Base-by-base conservation (phyloP, 495 filamentous ascomycete species). In the Penicillium samsonianum region DNA sequence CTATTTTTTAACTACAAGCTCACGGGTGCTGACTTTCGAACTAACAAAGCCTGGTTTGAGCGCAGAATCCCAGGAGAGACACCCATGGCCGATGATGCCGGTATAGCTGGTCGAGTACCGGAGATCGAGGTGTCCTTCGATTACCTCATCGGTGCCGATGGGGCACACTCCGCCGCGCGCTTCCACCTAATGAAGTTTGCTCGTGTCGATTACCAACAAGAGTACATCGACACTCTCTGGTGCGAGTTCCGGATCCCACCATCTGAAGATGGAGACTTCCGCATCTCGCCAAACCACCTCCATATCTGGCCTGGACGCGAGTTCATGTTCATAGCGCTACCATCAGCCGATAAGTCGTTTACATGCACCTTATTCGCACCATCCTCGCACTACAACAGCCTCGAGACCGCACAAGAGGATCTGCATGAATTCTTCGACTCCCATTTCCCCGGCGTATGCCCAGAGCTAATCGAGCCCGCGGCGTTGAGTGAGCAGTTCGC, bases 261-360 rank as follows among this genome's bases (percentile, higher is more conserved):
- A 0, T 73, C 78, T 0, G 67, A 78, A 14, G 59, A 73, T 20
- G 75, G 79, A 11, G 79, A 81, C 26, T 99, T 92, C 68, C 76
- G 77, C 30, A 90, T 97, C 53, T 91, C 89, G 0, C 90, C 91
- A 16, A 89, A 96, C 68, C 91, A 98, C 65, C 81, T 99, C 2
- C 94, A 99, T 69, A 99, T 99, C 73, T 99, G 94, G 94, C 94
- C 94, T 1, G 90, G 88, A 22, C 84, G 85, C 59, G 83, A 90
- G 12, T 89, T 91, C 67, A 98, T 99, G 94, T 99, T 99, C 73
- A 98, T 99, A 64, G 94, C 94, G 19, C 90, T 99, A 25, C 93
- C 94, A 0, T 90, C 87, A 50, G 77, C 85, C 14, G 92, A 98
- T 69, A 88, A 88, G 56, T 89, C 90, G 1, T 99, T 99, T 67